phyloP scores from a whole-genome alignment of 441 rosid genomes.

The Capsella rubella region DNA sequence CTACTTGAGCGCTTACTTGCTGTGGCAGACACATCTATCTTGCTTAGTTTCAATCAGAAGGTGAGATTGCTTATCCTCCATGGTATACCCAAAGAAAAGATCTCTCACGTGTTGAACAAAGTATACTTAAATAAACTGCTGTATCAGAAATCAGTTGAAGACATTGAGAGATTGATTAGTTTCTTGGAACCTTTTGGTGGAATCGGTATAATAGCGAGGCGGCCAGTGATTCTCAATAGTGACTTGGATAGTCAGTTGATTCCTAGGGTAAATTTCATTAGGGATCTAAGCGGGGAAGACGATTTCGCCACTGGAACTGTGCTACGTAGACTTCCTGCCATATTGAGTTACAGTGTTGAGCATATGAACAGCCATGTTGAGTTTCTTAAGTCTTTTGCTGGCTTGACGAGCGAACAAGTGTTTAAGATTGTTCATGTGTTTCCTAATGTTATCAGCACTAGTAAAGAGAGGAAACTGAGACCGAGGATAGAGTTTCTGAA shows the following conservation, averaged over 20 bases:
- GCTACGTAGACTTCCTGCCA: constrained; percentile 65
- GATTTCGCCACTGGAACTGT: constrained; percentile 57
- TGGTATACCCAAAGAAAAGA: constrained; percentile 62
- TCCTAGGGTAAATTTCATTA: constrained; percentile 64
- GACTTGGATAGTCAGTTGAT: constrained; percentile 68
- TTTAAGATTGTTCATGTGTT: constrained; percentile 72
- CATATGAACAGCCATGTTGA: constrained; percentile 65
- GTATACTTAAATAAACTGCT: constrained; percentile 60
- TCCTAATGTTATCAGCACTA: constrained; percentile 69
- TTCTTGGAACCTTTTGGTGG: constrained; percentile 72
- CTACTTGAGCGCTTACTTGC: constrained; percentile 62
- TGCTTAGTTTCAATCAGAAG: constrained; percentile 67
- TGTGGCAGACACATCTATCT: constrained; percentile 50
- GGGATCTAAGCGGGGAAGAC: constrained; percentile 69
- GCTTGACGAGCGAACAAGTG: constrained; percentile 64
- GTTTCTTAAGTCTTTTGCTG: constrained; percentile 69
- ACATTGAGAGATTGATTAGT: constrained; percentile 58
- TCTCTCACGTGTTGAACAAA: constrained; percentile 64
- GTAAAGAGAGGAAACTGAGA: constrained; percentile 72
- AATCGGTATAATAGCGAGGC: constrained; percentile 57
- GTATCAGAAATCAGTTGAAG: constrained; percentile 61
- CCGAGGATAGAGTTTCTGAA: constrained; percentile 74
- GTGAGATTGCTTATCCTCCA: constrained; percentile 56
- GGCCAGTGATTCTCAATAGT: constrained; percentile 63
- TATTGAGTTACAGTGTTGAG: constrained; percentile 64